Evolutionary conservation across 2,329 filamentous ascomycete genomes (phyloP), one percentile per base, ranked within the genome.

Genomic region (Epichloe sibirici): DNA sequence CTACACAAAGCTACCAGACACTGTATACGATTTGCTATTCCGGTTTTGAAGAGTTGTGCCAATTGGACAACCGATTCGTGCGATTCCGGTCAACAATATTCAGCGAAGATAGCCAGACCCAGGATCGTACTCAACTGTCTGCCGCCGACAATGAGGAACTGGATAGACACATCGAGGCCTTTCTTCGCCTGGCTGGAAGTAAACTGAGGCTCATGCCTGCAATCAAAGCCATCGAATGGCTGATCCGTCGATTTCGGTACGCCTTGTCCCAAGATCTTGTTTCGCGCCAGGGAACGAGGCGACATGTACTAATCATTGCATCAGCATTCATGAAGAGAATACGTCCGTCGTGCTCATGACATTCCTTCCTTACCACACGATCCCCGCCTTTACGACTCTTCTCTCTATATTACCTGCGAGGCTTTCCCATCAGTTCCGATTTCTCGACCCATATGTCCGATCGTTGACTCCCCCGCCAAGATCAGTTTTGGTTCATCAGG

Each of bases 201-300:
- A 80, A 86, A 42, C 66, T 98, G 58, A 76, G 91, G 57, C 74
- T 99, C 35, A 90, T 85, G 71, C 91, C 93, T 42, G 89, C 88
- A 1, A 81, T 95, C 51, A 95, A 94, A 70, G 83, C 90, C 15
- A 76, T 97, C 39, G 94, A 99, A 72, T 99, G 93, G 93, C 77
- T 98, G 46, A 79, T 98, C 51, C 78, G 93, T 63, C 79, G 91
- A 62, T 98, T 97, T 64, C 82, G 85, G 89, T 94, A 73, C 31
- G 17, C n/a, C 9, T 25, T 35, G 21, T 37, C 38, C 31, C 9
- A 25, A 13, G 13, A 3, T n/a, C 31, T 13, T 25, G 12, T 17
- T 23, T 6, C 39, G 12, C 12, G 12, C n/a, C 15, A n/a, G n/a
- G 21, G 15, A n/a, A 43, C 17, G 2, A 35, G 35, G 15, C 23